Conservation (phyloP, 495 filamentous ascomycete genomes). For the Penicillium manginii region DNA sequence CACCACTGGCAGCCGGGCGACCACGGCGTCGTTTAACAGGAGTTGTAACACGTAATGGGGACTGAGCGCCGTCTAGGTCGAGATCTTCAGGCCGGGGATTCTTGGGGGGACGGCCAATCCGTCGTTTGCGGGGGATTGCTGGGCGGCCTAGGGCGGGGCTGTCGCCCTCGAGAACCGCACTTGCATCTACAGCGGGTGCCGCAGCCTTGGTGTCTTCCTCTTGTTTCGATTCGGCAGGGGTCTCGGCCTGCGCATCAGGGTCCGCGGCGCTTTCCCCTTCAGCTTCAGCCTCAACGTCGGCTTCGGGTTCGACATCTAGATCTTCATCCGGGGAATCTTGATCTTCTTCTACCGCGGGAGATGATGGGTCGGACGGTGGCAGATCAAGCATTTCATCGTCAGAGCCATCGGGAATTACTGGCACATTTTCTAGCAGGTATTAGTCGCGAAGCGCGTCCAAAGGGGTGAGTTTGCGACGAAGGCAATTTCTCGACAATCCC, state of each 20-base stretch:
- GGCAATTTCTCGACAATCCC: neutral
- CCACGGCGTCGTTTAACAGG: constrained; percentile 70
- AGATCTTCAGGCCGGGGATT: constrained; percentile 79
- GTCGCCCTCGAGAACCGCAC: constrained; percentile 36
- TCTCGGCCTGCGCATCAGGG: constrained; percentile 20
- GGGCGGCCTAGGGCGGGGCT: constrained; percentile 43
- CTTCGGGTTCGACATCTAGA: constrained; percentile 32
- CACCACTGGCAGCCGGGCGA: constrained; percentile 68
- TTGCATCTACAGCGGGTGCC: constrained; percentile 45
- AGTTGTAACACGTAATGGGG: constrained; percentile 57
- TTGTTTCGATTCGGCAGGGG: constrained; percentile 25
- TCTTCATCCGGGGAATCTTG: constrained; percentile 36
- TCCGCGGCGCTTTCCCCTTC: constrained; percentile 33
- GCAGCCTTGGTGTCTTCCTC: constrained; percentile 37
- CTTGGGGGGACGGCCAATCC: constrained; percentile 85
- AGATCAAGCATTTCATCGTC: constrained; percentile 55
- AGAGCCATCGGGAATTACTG: constrained; percentile 46
- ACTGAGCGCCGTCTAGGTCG: constrained; percentile 57
- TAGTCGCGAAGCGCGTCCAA: constrained; percentile 29
- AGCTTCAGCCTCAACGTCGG: constrained; percentile 28
- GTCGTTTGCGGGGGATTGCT: constrained; percentile 71
- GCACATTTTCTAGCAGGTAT: constrained; percentile 46
- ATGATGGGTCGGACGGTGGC: constrained; percentile 43
- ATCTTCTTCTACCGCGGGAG: constrained; percentile 33
- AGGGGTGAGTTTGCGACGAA: constrained; percentile 9